phyloP scores from a whole-genome alignment of 495 filamentous ascomycete species.

The Lasiosphaeria hispida region DNA sequence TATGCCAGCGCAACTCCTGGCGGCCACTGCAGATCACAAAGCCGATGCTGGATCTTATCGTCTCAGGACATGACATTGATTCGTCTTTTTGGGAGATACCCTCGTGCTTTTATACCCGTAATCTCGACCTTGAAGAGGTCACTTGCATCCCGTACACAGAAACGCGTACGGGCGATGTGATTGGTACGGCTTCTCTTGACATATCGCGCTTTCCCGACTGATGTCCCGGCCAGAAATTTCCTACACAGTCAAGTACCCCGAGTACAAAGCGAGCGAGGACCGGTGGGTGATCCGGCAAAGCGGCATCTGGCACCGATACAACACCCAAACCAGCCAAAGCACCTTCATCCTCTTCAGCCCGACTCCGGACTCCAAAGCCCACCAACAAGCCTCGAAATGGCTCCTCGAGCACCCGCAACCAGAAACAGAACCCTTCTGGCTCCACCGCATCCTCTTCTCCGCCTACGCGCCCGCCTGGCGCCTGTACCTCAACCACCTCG shows the following conservation, averaged over 20 bases:
- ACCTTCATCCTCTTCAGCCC: conserved; percentile 41
- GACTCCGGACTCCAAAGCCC: conserved; percentile 28
- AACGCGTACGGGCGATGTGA: conserved; percentile 20
- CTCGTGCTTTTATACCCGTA: conserved; percentile 42
- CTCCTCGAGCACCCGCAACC: conserved; percentile 13
- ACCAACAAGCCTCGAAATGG: conserved; percentile 22
- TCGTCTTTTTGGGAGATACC: conserved; percentile 37
- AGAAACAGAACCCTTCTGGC: conserved; percentile 23
- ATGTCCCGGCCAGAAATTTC: conserved; percentile 32
- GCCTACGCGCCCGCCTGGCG: conserved; percentile 42
- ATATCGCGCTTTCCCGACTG: neutral
- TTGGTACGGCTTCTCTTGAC: conserved; percentile 25
- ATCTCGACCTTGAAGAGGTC: conserved; percentile 35
- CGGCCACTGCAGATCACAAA: conserved; percentile 38
- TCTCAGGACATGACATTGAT: conserved; percentile 24
- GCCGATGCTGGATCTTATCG: conserved; percentile 34
- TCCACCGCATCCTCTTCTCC: conserved; percentile 39
- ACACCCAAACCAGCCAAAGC: conserved; percentile 26
- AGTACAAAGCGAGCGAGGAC: conserved; percentile 30
- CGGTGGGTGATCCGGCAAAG: conserved; percentile 46
- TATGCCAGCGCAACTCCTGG: conserved; percentile 45
- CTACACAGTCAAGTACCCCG: conserved; percentile 43
- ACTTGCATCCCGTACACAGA: conserved; percentile 33
- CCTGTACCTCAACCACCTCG: conserved; percentile 35
- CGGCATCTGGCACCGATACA: conserved; percentile 42